A percentile compares a stretch with the other conserved stretches of the same genome.
Conservation (phyloP, 768 basidiomycete species). For the Suillus tomentosus region DNA sequence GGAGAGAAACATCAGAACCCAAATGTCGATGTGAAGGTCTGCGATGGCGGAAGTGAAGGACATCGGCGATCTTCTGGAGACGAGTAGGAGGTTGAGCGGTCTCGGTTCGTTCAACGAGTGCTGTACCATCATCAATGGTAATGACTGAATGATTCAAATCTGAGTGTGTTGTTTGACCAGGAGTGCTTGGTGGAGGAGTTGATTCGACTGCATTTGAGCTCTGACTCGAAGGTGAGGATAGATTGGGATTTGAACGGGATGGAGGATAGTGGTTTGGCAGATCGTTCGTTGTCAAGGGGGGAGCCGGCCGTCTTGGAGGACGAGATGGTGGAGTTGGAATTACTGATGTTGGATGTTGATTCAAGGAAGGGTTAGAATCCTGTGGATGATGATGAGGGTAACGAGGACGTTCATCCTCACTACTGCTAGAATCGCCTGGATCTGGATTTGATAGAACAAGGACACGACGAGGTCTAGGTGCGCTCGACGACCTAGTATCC, state of each 20-base stretch:
- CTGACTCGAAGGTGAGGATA: slow-evolving; percentile 71
- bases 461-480: slow-evolving; percentile 39
- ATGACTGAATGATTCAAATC: slow-evolving; percentile 42
- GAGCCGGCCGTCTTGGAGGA: slow-evolving; percentile 23
- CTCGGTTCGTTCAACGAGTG: slow-evolving; percentile 32
- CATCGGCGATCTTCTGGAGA: slow-evolving; percentile 36
- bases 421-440: slow-evolving; percentile 46
- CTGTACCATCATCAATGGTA: slow-evolving; percentile 38
- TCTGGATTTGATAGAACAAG: slow-evolving; percentile 66
- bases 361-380: slow-evolving; percentile 28
- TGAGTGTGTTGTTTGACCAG: slow-evolving; percentile 49
- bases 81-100: slow-evolving; percentile 30
- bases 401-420: slow-evolving; percentile 36
- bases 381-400: slow-evolving; percentile 20
- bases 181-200: slow-evolving; percentile 73
- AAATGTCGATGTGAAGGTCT: slow-evolving; percentile 30
- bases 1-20: slow-evolving; percentile 25
- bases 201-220: slow-evolving; percentile 64
- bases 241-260: slow-evolving; percentile 53
- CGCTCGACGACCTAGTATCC: slow-evolving; percentile 45
- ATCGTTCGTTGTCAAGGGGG: slow-evolving; percentile 43
- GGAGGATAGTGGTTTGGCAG: slow-evolving; percentile 35
- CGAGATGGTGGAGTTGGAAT: slow-evolving; percentile 24
- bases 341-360: slow-evolving; percentile 29
- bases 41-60: slow-evolving; percentile 24